phyloP scores from a whole-genome alignment of 2,329 filamentous ascomycete species.

The Cordyceps cateniannulata region DNA sequence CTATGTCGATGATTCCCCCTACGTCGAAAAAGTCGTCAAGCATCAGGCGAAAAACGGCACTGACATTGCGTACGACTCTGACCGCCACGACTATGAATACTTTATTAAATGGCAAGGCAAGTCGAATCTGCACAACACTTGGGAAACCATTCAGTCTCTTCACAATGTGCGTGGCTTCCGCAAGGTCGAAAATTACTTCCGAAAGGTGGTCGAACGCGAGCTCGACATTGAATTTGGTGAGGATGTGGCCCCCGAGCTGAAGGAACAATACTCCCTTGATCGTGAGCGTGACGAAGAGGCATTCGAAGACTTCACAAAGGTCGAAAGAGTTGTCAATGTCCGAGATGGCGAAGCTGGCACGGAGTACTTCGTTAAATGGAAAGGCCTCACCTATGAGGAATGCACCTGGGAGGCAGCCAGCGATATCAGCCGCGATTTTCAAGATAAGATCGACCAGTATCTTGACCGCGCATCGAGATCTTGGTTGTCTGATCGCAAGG shows the following conservation, averaged over 20 bases:
- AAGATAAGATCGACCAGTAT: slow-evolving; percentile 87
- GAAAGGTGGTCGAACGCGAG: slow-evolving; percentile 74
- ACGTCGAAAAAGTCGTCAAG: slow-evolving; percentile 86
- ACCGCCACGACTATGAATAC: slow-evolving; percentile 76
- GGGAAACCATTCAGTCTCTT: slow-evolving; percentile 75
- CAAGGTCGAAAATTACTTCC: slow-evolving; percentile 91
- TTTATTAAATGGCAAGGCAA: slow-evolving; percentile 96
- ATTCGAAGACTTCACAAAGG: slow-evolving; percentile 81
- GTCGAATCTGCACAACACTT: slow-evolving; percentile 92
- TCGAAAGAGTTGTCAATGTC: slow-evolving; percentile 85
- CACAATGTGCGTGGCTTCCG: slow-evolving; percentile 75
- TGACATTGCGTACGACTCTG: slow-evolving; percentile 50
- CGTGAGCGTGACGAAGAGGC: slow-evolving; percentile 86
- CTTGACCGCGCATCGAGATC: slow-evolving; percentile 76
- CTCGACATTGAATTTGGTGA: slow-evolving; percentile 70
- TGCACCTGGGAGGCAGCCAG: slow-evolving; percentile 87
- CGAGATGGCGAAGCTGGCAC: slow-evolving; percentile 72
- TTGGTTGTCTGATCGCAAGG: slow-evolving; percentile 71
- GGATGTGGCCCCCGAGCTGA: slow-evolving; percentile 74
- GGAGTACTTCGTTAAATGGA: slow-evolving; percentile 97
- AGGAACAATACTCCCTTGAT: slow-evolving; percentile 92
- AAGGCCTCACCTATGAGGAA: slow-evolving; percentile 83
- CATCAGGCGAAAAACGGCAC: slow-evolving; percentile 70
- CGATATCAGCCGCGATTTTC: slow-evolving; percentile 70
- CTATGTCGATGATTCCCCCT: slow-evolving; percentile 71